phyloP scores from a whole-genome alignment of 2,329 filamentous ascomycete species.

The Colletotrichum graminicola region DNA sequence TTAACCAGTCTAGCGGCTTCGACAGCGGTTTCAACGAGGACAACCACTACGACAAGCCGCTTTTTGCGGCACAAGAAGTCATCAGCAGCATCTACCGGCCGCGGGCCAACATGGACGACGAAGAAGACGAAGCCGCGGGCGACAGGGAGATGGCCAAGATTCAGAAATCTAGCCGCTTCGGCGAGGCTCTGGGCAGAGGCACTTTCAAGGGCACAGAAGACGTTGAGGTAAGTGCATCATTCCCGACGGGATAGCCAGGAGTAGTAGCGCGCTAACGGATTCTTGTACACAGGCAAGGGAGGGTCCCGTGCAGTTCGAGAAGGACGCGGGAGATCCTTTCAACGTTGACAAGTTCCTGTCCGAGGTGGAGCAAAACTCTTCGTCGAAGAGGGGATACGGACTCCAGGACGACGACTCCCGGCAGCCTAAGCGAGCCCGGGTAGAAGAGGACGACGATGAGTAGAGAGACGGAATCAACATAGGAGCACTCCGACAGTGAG shows the following conservation, averaged over 20 bases:
- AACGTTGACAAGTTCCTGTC: constrained; percentile 94
- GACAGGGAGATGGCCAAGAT: constrained; percentile 90
- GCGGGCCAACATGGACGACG: constrained; percentile 78
- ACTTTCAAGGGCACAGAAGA: constrained; percentile 91
- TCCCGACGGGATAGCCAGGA: not conserved
- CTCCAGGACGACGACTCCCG: constrained; percentile 74
- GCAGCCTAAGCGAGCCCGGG: constrained; percentile 78
- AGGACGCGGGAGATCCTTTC: constrained; percentile 86
- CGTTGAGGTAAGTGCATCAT: constrained; percentile 72
- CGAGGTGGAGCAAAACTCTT: constrained; percentile 75
- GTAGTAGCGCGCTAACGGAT: constrained; percentile 8
- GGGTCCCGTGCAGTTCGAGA: constrained; percentile 96
- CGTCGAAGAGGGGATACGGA: constrained; percentile 80
- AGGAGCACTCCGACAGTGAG: not conserved
- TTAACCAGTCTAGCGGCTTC: constrained; percentile 94
- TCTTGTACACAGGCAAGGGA: constrained; percentile 72
- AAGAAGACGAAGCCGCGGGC: constrained; percentile 82
- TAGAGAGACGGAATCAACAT: constrained; percentile 41
- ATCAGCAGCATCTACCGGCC: constrained; percentile 95
- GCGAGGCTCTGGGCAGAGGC: constrained; percentile 86
- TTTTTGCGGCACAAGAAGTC: constrained; percentile 95
- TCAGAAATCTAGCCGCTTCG: constrained; percentile 84
- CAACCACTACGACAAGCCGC: constrained; percentile 95
- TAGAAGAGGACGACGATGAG: constrained; percentile 80
- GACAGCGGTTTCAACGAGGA: constrained; percentile 96